Evolutionary conservation across 306 rosid genomes (phyloP).

Genomic region (Dryas alaskensis): DNA sequence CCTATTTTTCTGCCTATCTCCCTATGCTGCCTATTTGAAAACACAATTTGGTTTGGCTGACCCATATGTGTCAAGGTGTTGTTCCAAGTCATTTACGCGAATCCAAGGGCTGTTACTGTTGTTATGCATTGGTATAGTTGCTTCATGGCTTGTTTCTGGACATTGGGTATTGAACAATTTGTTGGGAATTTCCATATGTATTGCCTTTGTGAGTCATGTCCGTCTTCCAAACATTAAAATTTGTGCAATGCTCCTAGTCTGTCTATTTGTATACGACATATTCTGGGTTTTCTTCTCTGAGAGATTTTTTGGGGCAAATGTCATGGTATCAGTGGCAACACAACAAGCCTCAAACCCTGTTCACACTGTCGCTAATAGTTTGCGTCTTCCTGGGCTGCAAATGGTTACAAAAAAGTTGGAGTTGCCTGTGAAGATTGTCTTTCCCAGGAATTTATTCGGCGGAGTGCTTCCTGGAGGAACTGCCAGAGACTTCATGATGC

Average conservation of each 20-base stretch:
- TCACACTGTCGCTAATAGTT: constrained; percentile 93
- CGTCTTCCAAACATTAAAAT: constrained; percentile 92
- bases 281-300: constrained; percentile 99
- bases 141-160: constrained; percentile 94
- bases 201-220: constrained; percentile 97
- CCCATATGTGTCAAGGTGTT: constrained; percentile 90
- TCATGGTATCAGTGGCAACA: constrained; percentile 98
- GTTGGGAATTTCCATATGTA: constrained; percentile 89
- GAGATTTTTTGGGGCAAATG: constrained; percentile 95
- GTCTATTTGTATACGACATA: constrained; percentile 85
- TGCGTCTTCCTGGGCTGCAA: constrained; percentile 94
- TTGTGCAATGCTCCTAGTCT: constrained; percentile 92
- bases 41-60: constrained; percentile 74
- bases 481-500: constrained; percentile 94
- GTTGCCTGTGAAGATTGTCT: constrained; percentile 96
- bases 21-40: constrained; percentile 63
- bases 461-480: constrained; percentile 69
- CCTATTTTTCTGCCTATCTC: constrained; percentile 80
- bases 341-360: constrained; percentile 95
- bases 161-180: constrained; percentile 93
- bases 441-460: constrained; percentile 86
- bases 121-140: constrained; percentile 56
- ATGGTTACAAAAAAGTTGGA: constrained; percentile 91
- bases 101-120: constrained; percentile 65
- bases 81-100: constrained; percentile 86